phyloP scores from a whole-genome alignment of 1,139 yeast genomes.

The Geotrichum europaeum region DNA sequence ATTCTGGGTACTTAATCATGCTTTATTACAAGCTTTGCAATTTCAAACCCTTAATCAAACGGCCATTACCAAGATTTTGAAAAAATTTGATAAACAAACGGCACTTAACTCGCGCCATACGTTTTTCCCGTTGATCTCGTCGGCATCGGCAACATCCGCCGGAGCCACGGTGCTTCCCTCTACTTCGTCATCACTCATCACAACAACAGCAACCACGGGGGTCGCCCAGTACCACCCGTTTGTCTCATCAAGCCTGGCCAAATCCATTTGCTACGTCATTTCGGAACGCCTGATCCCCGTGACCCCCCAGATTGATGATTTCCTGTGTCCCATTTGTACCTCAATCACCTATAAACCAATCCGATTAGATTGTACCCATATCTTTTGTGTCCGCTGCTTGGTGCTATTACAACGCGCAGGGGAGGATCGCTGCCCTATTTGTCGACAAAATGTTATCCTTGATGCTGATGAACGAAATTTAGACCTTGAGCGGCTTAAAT shows the following conservation, averaged over 20 bases:
- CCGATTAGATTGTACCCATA: slow-evolving; percentile 54
- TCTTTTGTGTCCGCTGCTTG: slow-evolving; percentile 66
- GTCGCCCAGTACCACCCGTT: slow-evolving; percentile 40
- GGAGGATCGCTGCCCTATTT: slow-evolving; percentile 61
- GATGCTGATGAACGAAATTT: slow-evolving; percentile 56
- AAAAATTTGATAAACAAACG: slow-evolving; percentile 71
- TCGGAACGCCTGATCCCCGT: slow-evolving; percentile 49
- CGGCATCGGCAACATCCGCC: neutral
- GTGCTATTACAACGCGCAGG: slow-evolving; percentile 56
- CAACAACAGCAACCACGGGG: slow-evolving; percentile 8
- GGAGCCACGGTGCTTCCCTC: neutral
- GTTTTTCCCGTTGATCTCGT: slow-evolving; percentile 23
- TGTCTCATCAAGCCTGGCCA: slow-evolving; percentile 47
- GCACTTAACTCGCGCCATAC: slow-evolving; percentile 41
- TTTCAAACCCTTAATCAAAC: slow-evolving; percentile 58
- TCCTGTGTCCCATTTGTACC: slow-evolving; percentile 66
- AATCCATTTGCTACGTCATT: slow-evolving; percentile 50
- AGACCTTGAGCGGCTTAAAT: slow-evolving; percentile 48
- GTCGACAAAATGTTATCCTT: slow-evolving; percentile 52
- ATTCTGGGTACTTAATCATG: slow-evolving; percentile 50
- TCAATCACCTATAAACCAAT: slow-evolving; percentile 68
- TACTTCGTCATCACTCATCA: neutral
- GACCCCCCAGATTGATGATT: slow-evolving; percentile 70
- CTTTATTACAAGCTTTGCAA: slow-evolving; percentile 51
- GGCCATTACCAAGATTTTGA: slow-evolving; percentile 62